A percentile compares a stretch with the other conserved stretches of the same genome.
Conservation (phyloP, 2,329 filamentous ascomycete genomes). For the Diaporthe sp. region DNA sequence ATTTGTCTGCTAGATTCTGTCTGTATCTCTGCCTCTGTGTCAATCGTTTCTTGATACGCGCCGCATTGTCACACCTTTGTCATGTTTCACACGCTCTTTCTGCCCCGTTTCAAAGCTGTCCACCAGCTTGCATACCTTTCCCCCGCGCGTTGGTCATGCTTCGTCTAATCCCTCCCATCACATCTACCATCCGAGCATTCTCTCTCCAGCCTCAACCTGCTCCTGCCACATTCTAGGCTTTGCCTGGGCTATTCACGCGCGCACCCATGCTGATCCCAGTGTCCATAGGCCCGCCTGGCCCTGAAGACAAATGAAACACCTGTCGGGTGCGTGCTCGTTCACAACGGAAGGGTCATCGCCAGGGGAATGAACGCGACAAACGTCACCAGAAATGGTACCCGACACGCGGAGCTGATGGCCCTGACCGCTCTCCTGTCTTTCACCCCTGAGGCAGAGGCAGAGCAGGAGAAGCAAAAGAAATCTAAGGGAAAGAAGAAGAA, state of each 20-base stretch:
- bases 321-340: constrained; percentile 94
- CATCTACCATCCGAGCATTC: background rate
- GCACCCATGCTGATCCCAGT: constrained; percentile 31
- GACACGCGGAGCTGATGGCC: constrained; percentile 95
- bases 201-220: background rate
- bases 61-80: constrained; percentile 6
- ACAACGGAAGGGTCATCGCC: constrained; percentile 82
- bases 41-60: constrained; percentile 1
- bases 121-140: background rate
- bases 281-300: constrained; percentile 80
- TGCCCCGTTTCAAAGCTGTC: constrained; percentile 39
- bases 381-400: constrained; percentile 87
- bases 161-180: background rate
- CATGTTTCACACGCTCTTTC: constrained; percentile 26
- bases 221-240: background rate
- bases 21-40: background rate
- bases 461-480: constrained; percentile 37
- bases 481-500: constrained; percentile 29
- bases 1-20: background rate
- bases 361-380: constrained; percentile 98
- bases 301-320: constrained; percentile 91
- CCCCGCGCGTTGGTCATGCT: background rate
- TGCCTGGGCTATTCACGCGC: background rate
- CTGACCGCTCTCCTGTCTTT: constrained; percentile 68
- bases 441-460: constrained; percentile 43